These are phyloP conservation scores for Carex littledalei DNA, from an alignment of 176 grass and related monocot species.

Conservation along the genomic window DNA sequence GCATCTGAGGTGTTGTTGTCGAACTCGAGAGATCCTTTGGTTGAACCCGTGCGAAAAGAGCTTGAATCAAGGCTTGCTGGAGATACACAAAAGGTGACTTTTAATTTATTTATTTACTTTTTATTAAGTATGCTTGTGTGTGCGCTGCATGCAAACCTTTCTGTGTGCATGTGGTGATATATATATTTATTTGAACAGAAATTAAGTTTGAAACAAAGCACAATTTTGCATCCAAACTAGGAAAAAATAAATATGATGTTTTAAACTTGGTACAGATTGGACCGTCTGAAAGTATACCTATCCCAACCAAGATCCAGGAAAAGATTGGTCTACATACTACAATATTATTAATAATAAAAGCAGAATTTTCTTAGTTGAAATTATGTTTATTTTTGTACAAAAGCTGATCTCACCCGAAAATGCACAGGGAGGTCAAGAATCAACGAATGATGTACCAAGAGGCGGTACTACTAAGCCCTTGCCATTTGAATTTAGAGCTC, in stretches of 20 bases:
- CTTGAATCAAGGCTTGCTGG: slow-evolving; percentile 30
- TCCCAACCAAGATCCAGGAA: neutral
- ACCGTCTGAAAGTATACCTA: neutral
- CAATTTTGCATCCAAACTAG: neutral
- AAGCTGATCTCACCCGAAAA: neutral
- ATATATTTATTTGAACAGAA: neutral
- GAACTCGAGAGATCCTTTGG: slow-evolving; percentile 31
- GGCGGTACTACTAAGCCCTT: slow-evolving; percentile 24
- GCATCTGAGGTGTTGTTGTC: slow-evolving; percentile 59
- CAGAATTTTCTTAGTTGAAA: neutral
- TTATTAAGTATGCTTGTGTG: neutral
- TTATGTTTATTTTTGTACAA: neutral
- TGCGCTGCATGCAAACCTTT: neutral
- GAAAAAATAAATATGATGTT: neutral
- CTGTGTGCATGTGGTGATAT: neutral
- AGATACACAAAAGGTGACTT: neutral
- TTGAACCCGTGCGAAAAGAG: slow-evolving; percentile 37
- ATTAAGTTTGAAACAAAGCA: neutral
- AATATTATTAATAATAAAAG: neutral
- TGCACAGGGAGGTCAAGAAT: neutral
- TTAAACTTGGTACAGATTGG: neutral
- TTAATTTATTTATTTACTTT: neutral
- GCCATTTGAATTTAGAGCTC: slow-evolving; percentile 64
- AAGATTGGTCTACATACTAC: neutral
- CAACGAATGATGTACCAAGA: neutral